Base-by-base conservation (phyloP, 2,329 filamentous ascomycete species). In the Alternaria sp. region DNA sequence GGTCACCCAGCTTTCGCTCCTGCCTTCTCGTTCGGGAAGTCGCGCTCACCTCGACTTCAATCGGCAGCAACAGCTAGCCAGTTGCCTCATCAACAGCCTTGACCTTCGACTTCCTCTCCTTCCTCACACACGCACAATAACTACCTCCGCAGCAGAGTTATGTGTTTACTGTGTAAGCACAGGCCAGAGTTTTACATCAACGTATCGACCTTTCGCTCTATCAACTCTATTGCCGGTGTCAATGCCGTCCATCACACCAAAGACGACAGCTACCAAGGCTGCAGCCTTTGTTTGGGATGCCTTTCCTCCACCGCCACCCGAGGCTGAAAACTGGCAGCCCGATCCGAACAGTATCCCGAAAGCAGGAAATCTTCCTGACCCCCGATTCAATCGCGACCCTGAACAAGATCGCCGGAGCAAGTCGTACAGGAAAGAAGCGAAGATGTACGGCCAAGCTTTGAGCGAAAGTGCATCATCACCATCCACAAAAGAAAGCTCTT, bases 241-340 rank as follows among this genome's bases (percentile, higher is more conserved):
- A 4, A 57, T 57, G 54, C 54, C 54, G 3, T 45, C 22, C 36
- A 51, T 57, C 5, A 28, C 18, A 14, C 22, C 54, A 25, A 44
- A 43, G 20, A 45, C 38, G n/a, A 52, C 16, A 12, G 8, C 46
- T 45, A 34, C 18, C 18, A 38, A 22, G 3, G 10, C 14, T 16
- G 7, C 20, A 1, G 25, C 25, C 5, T 11, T 59, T 4, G 55
- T 56, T 0, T 68, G 59, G 64, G 54, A 62, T 7, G 16, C 32
- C 0, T 69, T 71, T n/a, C 54, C 68, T 1, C 44, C 51, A 1
- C 60, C 62, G 1, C 51, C 60, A 10, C 62, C 62, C 1, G 63
- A 63, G 16, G 46, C 55, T 1, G 57, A 56, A 30, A 22, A 22
- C 22, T 22, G 57, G 60, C 3, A 57, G 18, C 68, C 63, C 0